Evolutionary conservation across 257 asterid genomes (phyloP).

Genomic region (Galeopsis tetrahit): DNA sequence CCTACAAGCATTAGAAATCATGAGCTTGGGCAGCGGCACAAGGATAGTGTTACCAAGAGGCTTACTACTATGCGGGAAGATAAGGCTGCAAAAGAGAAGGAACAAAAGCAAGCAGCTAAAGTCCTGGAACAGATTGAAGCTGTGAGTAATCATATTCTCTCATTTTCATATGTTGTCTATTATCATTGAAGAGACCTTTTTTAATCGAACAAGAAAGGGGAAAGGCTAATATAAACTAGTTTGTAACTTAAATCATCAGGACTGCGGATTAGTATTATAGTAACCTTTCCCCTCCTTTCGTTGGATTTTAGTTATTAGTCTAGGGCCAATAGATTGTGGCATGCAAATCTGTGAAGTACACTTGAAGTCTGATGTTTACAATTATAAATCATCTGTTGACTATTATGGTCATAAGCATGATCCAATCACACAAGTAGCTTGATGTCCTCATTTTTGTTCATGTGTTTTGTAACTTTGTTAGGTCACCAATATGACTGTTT

Average conservation of each 20-base stretch:
- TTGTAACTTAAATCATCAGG: neutral
- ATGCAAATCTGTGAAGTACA: neutral
- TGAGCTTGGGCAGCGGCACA: constrained; percentile 92
- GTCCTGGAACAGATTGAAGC: constrained; percentile 90
- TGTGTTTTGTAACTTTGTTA: constrained; percentile 2
- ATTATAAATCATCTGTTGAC: neutral
- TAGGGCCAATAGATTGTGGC: neutral
- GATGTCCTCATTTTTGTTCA: constrained; percentile 3
- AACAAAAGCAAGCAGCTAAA: constrained; percentile 70
- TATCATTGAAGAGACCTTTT: neutral
- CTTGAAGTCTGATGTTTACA: constrained; percentile 2
- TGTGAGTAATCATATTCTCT: constrained; percentile 52
- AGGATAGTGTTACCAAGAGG: constrained; percentile 79
- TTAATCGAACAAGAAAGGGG: neutral
- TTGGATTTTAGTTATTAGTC: neutral
- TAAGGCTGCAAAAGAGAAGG: constrained; percentile 79
- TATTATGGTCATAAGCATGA: constrained; percentile 22
- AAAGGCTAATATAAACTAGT: neutral
- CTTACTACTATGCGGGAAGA: constrained; percentile 83
- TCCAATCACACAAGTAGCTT: neutral
- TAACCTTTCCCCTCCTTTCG: neutral
- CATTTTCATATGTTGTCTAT: neutral
- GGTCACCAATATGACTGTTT: constrained; percentile 1
- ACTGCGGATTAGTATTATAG: neutral
- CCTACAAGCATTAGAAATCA: constrained; percentile 96